Evolutionary conservation across 768 basidiomycete genomes (phyloP).

Genomic region (Tylopilus plumbeoviolaceoides): DNA sequence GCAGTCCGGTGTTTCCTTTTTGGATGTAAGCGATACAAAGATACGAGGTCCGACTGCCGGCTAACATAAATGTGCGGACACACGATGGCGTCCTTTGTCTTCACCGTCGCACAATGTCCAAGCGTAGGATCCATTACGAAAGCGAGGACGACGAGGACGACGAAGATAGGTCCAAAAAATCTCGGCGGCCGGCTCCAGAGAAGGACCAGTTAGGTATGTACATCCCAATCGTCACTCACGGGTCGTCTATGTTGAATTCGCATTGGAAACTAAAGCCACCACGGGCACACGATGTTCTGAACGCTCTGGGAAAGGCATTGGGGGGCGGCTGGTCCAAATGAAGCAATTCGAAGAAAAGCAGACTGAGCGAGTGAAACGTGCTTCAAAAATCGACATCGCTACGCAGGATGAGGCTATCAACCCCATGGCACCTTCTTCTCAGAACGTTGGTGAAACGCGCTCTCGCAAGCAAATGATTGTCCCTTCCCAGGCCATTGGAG

Average conservation of each 20-base stretch:
- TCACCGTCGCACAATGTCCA: constrained; percentile 35
- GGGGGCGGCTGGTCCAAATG: too few relatives aligned
- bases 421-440: constrained; percentile 3
- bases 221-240: too few relatives aligned
- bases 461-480: background rate
- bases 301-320: too few relatives aligned
- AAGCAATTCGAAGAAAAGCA: background rate
- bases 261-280: too few relatives aligned
- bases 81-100: too few relatives aligned
- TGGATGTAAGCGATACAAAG: too few relatives aligned
- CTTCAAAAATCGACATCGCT: background rate
- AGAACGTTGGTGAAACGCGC: background rate
- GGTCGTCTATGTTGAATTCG: too few relatives aligned
- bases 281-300: too few relatives aligned
- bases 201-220: too few relatives aligned
- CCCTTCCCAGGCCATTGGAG: background rate
- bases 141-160: background rate
- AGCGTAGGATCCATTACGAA: background rate
- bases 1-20: too few relatives aligned
- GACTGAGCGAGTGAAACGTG: background rate
- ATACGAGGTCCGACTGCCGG: too few relatives aligned
- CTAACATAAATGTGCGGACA: too few relatives aligned
- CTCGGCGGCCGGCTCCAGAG: background rate
- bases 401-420: background rate
- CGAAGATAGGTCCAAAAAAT: background rate